These are phyloP conservation scores for Plenodomus lindquistii DNA, from an alignment of 2,329 filamentous ascomycete species.

Conservation along the genomic window DNA sequence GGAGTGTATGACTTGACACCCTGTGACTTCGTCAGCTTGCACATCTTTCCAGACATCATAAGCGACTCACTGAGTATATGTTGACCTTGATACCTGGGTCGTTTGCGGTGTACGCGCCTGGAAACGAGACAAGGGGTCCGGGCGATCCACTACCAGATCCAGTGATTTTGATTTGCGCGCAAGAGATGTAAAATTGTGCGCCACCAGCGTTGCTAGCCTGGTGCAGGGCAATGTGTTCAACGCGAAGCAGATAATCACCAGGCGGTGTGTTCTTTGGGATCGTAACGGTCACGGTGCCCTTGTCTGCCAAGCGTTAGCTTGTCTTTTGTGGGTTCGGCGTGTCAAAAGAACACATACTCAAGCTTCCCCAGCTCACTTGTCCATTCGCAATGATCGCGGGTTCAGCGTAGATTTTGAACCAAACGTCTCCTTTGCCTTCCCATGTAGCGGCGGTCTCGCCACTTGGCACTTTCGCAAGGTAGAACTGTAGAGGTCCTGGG, in stretches of 20 bases:
- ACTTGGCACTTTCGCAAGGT: constrained; percentile 43
- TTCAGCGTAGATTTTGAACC: constrained; percentile 40
- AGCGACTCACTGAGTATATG: constrained; percentile 23
- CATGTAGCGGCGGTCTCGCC: constrained; percentile 36
- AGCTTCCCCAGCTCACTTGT: constrained; percentile 7
- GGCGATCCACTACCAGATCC: constrained; percentile 43
- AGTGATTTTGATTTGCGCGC: constrained; percentile 50
- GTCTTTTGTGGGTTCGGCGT: not conserved
- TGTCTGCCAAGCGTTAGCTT: constrained; percentile 1
- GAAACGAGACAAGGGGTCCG: constrained; percentile 44
- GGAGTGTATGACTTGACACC: not conserved
- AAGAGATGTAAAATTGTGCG: constrained; percentile 53
- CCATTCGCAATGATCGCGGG: constrained; percentile 8
- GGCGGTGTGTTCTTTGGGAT: constrained; percentile 47
- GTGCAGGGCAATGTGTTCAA: constrained; percentile 54
- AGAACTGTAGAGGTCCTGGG: constrained; percentile 43
- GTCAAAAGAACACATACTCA: constrained; percentile 1
- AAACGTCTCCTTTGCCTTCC: constrained; percentile 40
- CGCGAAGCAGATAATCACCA: constrained; percentile 52
- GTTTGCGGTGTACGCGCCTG: constrained; percentile 38
- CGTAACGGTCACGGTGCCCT: constrained; percentile 35
- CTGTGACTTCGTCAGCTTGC: not conserved
- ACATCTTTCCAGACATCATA: not conserved
- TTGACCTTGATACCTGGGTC: constrained; percentile 39
- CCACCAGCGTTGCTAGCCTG: constrained; percentile 37